phyloP scores from a whole-genome alignment of 768 basidiomycete species.

The Sarcodon aspratus region DNA sequence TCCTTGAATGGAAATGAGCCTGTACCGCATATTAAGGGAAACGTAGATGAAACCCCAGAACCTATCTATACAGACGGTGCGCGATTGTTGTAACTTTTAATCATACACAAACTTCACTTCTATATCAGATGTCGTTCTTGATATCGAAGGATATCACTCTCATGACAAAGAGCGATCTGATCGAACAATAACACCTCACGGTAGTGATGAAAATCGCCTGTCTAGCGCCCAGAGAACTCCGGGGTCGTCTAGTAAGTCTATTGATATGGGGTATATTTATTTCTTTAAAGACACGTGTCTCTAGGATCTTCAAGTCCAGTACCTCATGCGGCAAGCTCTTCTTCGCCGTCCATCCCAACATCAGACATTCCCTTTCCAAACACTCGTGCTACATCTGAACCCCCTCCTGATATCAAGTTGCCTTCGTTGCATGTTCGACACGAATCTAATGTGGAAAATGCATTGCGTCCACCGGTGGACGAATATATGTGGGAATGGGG shows the following conservation, averaged over 20 bases:
- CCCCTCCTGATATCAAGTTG: conserved; percentile 36
- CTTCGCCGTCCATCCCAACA: conserved; percentile 8
- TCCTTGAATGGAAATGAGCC: conserved; percentile 12
- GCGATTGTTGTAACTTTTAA: conserved; percentile 3
- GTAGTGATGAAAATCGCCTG: conserved; percentile 2
- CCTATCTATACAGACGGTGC: conserved; percentile 47
- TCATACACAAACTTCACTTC: background rate
- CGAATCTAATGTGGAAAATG: conserved; percentile 4
- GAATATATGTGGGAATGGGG: conserved; percentile 97
- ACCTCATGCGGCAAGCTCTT: conserved; percentile 10
- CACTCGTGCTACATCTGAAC: conserved; percentile 46
- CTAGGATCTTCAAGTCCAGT: conserved; percentile 11
- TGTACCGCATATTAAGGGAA: conserved; percentile 1
- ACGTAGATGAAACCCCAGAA: conserved; percentile 31
- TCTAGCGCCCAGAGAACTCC: conserved; percentile 11
- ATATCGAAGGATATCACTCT: conserved; percentile 74
- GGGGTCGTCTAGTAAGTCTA: conserved; percentile 14
- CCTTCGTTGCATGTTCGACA: conserved; percentile 1
- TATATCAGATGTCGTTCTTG: conserved; percentile 59
- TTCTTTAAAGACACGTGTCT: background rate
- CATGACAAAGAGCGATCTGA: conserved; percentile 19
- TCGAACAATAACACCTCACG: conserved; percentile 10
- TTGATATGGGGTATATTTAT: background rate
- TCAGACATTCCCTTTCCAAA: conserved; percentile 21
- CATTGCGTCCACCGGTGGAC: conserved; percentile 18